Evolutionary conservation across 2,329 filamentous ascomycete genomes (phyloP).

Genomic region (Thielaviopsis musarum): DNA sequence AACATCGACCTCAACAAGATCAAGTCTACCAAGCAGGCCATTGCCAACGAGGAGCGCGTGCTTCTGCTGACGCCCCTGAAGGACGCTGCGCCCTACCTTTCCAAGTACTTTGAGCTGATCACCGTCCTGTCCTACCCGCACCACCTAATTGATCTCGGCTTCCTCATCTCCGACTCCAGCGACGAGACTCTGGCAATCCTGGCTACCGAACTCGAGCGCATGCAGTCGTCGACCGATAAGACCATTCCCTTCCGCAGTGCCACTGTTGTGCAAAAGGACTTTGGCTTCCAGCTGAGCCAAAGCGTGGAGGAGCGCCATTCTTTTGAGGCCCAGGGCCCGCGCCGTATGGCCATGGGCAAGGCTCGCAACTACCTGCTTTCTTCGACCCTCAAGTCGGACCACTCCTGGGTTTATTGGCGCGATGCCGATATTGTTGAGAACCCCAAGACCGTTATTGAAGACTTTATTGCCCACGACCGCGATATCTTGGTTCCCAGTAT

Average conservation of each 20-base stretch:
- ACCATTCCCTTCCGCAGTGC: constrained; percentile 74
- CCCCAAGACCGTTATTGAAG: constrained; percentile 73
- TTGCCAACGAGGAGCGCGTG: constrained; percentile 67
- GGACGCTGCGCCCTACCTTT: constrained; percentile 67
- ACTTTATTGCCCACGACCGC: constrained; percentile 84
- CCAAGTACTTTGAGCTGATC: constrained; percentile 86
- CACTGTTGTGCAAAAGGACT: constrained; percentile 80
- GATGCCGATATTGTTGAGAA: constrained; percentile 94
- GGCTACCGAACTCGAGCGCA: constrained; percentile 66
- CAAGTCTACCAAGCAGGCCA: constrained; percentile 61
- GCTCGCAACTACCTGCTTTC: constrained; percentile 85
- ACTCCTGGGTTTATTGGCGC: constrained; percentile 98
- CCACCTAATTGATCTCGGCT: constrained; percentile 83
- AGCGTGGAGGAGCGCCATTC: constrained; percentile 67
- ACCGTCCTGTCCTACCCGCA: constrained; percentile 86
- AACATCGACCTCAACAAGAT: constrained; percentile 74
- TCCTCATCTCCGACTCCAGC: constrained; percentile 78
- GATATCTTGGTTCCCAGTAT: constrained; percentile 90
- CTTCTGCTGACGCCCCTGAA: constrained; percentile 86
- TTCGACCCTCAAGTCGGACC: constrained; percentile 73
- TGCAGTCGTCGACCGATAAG: constrained; percentile 60
- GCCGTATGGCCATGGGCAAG: constrained; percentile 75
- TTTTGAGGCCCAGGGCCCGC: constrained; percentile 74
- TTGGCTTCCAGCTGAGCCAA: constrained; percentile 59
- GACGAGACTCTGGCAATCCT: constrained; percentile 88